These are phyloP conservation scores for Styphnolobium japonicum DNA, from an alignment of 306 rosid genomes.

Conservation along the genomic window DNA sequence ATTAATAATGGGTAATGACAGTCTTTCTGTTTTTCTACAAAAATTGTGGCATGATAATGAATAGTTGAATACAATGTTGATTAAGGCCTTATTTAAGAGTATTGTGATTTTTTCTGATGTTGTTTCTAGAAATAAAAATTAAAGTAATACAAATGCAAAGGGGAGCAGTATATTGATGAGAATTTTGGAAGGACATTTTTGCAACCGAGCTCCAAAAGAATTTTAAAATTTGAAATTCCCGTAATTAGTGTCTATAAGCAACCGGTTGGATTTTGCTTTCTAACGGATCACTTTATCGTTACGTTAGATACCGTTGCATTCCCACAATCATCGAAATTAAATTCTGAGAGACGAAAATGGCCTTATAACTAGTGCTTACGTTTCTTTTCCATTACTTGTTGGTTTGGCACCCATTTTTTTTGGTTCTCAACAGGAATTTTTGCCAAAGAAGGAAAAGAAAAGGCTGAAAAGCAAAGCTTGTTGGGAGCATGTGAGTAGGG, in stretches of 20 bases:
- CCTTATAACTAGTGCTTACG: neutral
- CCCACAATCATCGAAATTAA: neutral
- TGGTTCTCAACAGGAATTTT: neutral
- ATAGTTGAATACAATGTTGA: too few relatives aligned
- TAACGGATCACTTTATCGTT: slow-evolving; percentile 42
- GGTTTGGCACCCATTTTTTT: neutral
- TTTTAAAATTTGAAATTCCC: slow-evolving; percentile 22
- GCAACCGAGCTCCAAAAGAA: neutral
- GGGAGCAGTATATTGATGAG: too few relatives aligned
- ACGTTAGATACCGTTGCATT: slow-evolving; percentile 21
- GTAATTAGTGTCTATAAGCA: slow-evolving; percentile 23
- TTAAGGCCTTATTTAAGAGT: too few relatives aligned
- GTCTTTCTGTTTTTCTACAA: too few relatives aligned
- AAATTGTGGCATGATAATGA: too few relatives aligned
- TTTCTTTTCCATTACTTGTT: neutral
- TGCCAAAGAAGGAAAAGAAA: neutral
- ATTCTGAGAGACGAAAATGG: slow-evolving; percentile 18
- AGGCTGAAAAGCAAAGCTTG: slow-evolving; percentile 13
- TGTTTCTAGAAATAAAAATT: too few relatives aligned
- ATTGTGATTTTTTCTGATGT: too few relatives aligned
- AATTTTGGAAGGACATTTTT: neutral
- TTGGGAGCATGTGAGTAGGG: slow-evolving; percentile 24
- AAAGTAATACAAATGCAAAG: too few relatives aligned
- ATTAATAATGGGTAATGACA: neutral
- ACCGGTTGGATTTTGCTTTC: slow-evolving; percentile 14